Base-by-base conservation (phyloP, 768 basidiomycete species). In the Suillus placidus region DNA sequence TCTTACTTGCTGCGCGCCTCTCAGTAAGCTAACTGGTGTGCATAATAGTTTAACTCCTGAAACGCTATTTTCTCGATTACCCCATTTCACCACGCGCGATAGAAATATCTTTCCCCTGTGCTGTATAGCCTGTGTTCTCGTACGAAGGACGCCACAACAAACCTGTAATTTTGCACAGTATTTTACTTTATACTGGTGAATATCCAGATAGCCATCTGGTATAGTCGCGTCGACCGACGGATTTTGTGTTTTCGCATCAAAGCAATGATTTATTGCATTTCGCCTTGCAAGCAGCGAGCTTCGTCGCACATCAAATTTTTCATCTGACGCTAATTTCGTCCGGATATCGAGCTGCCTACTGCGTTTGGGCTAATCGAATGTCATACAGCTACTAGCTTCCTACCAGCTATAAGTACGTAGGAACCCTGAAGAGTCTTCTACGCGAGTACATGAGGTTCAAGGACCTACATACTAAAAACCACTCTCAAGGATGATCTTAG, bases 11-110 rank as follows among this genome's bases (percentile, higher is more conserved):
- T 34, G 55, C 20, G 16, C 38, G 35, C 30, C 47, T 65, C 45
- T 40, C 56, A 30, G 32, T 42, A 16, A 40, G 43, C 54, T 60
- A 51, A 40, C 45, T 18, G 34, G 8, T 23, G 26, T 43, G 47
- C 58, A 20, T 49, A 16, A 16, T 35, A 76, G 75, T 78, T 76
- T 64, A 69, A 66, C 54, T 71, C 71, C 62, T 76, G 68, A 76
- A 42, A 35, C 2, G 8, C 12, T 34, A 20, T 61, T 12, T 12
- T 30, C 26, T 42, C 38, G 18, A 20, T 37, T 9, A 32, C 30
- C 2, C 6, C 18, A 20, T 60, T 42, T 32, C 40, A 20, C 40
- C 30, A 7, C 12, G 40, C 40, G 18, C 26, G 10, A 20, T 60
- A 42, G 58, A 10, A 18, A 42, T 20, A 30, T 42, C 1, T 32